Base-by-base conservation (phyloP, 139 green algal species). In the Tetradesmus obliquus region DNA sequence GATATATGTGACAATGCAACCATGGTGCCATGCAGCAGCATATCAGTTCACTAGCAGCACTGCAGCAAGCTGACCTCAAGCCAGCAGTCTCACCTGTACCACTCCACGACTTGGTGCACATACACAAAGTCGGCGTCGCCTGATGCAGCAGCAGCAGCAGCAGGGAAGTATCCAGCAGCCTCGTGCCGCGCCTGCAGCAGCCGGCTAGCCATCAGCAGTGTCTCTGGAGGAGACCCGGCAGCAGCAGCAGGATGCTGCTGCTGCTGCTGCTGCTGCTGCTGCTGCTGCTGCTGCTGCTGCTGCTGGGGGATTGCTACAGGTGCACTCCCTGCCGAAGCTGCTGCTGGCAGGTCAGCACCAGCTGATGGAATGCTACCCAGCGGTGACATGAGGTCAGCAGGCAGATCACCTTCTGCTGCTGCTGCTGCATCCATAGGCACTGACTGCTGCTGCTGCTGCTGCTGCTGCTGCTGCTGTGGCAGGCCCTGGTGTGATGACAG, bases 101-200 rank as follows among this genome's bases (percentile, higher is more conserved):
- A 91, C 8, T 82, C 76, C 55, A 91, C 88, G 45, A 91, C 2
- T 17, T 86, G 54, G 45, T 91, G 88, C 72, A 91, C 45, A 22
- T 91, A 91, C 19, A 91, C 69, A n/a, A 80, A 79, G 62, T 91
- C 88, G 4, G 6, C 79, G 13, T 54, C 79, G 1, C 79, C 79
- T 57, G 79, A 54, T 55, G 79, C 79, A 9, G 88, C 69, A 19
- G 55, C 76, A 45, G 57, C 17, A 32, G 74, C 6, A 54, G 88
- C 62, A 55, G 69, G 62, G 84, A 81, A 90, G 32, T 76, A 89
- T 0, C 86, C 86, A 4, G 88, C 88, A 69, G 88, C 86, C 86
- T 84, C 53, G 60, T 91, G 88, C 5, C 79, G 76, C 1, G 76
- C 76, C 76, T 91, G 88, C 54, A 87, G 57, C 88, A 76, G 88